Evolutionary conservation across 140 eudicot genomes (phyloP), one percentile per base, ranked within the genome.

Genomic region (Stevia rebaudiana): DNA sequence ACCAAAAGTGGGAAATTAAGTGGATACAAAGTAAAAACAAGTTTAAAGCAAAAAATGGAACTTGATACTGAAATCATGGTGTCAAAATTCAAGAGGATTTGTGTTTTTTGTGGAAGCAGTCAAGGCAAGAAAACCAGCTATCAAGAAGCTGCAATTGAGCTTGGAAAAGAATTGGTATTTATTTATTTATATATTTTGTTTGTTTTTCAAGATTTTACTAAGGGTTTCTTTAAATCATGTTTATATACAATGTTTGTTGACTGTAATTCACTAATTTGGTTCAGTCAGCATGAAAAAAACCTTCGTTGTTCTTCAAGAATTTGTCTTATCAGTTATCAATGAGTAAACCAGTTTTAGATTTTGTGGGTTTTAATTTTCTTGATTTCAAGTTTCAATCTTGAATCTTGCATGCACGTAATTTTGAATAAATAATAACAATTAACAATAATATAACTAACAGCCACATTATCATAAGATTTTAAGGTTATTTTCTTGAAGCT

Each of bases 71-170:
- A 58, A 16, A 58, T 58, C 47, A 58, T 16, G 30, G 46, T 58
- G 47, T 58, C 65, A 17, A 58, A 36, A 47, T 58, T 58, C 65
- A 58, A 58, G 65, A 58, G 65, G 30, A 58, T 58, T 58, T 58
- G 65, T 58, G 65, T 58, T 0, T 58, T 58, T 60, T 90, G 97
- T 73, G 97, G 95, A 37, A 90, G 97, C 61, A 90, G 97, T 50
- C 97, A 86, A 72, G 97, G 97, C 58, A 90, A 86, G 76, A 90
- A 90, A 79, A 74, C 49, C 33, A 86, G 94, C 82, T 90, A 90
- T 64, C 97, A 90, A 62, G 95, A 90, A 71, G 94, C 97, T 78
- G 95, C 97, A 52, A 65, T 84, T 86, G 95, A 86, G 68, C 97
- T 90, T 39, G 97, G 90, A 51, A 75, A 80, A 44, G 95, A 81